Evolutionary conservation across 495 filamentous ascomycete species (phyloP).

Genomic region (Aspergillus wentii): DNA sequence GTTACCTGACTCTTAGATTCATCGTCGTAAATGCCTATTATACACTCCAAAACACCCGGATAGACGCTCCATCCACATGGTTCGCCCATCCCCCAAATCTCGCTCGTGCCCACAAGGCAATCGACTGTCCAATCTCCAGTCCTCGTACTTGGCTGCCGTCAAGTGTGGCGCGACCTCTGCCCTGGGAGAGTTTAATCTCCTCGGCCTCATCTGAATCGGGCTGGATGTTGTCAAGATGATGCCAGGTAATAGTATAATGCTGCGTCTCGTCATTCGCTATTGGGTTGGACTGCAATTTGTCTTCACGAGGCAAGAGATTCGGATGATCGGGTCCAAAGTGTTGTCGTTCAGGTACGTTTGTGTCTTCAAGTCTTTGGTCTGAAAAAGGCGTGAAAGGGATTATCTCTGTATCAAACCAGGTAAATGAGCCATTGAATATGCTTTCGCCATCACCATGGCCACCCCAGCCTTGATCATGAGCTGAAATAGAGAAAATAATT

Average conservation of each 20-base stretch:
- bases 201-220: slow-evolving; percentile 41
- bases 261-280: slow-evolving; percentile 24
- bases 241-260: slow-evolving; percentile 53
- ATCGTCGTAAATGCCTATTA: too few relatives aligned
- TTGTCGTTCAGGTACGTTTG: slow-evolving; percentile 13
- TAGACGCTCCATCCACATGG: slow-evolving; percentile 46
- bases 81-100: slow-evolving; percentile 62
- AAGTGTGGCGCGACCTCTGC: slow-evolving; percentile 50
- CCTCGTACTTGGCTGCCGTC: slow-evolving; percentile 52
- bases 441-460: slow-evolving; percentile 24
- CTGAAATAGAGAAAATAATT: slow-evolving; percentile 61
- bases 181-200: slow-evolving; percentile 29
- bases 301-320: slow-evolving; percentile 30
- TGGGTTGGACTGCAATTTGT: slow-evolving; percentile 52
- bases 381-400: slow-evolving; percentile 19
- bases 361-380: slow-evolving; percentile 5
- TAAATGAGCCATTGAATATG: slow-evolving; percentile 55
- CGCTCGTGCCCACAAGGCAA: slow-evolving; percentile 61
- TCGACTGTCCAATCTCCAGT: slow-evolving; percentile 57
- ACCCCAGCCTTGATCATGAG: slow-evolving; percentile 65
- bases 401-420: slow-evolving; percentile 66
- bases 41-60: slow-evolving; percentile 61
- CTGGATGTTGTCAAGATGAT: slow-evolving; percentile 40
- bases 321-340: slow-evolving; percentile 26
- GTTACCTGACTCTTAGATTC: too few relatives aligned